Evolutionary conservation across 1,284 basidiomycete species (phyloP), one percentile per base, ranked within the genome.

Genomic region (Somion occarium): DNA sequence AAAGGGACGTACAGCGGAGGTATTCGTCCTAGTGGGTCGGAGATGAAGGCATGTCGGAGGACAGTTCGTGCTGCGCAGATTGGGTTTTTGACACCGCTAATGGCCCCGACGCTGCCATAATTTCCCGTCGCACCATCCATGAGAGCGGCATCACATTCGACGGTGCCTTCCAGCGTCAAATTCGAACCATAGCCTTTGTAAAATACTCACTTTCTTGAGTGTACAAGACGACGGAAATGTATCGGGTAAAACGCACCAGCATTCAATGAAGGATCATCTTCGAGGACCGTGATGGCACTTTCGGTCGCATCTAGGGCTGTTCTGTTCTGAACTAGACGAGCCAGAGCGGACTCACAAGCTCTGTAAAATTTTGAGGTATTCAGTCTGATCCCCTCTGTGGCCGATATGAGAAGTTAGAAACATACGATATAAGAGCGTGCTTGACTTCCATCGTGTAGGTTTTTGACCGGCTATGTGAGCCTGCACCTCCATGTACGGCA

Each of bases 91-190:
- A 88, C 66, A 15, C 83, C 86, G 84, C 48, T 38, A 50, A 46
- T 71, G 2, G 87, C 86, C 45, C 83, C 88, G 15, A 84, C 78
- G 56, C 82, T 80, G 22, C 87, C 88, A 63, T 85, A 91, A 46
- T 73, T 69, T 39, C 70, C 66, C 2, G 67, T 68, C 9, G 46
- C 51, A 0, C 77, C 79, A 48, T 79, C 73, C 83, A 88, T 88
- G 52, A 91, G 71, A 7, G 85, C 74, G 1, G 88, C 88, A 59
- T 91, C 88, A 58, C 88, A 90, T 68, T 91, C 88, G 18, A 88
- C 86, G 1, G 67, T 70, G 7, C 88, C 87, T 19, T 76, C 70
- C 5, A 82, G 56, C 0, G 85, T 89, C 38, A 91, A 68, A 64
- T 91, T 91, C 1, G 88, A 86, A 3, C 88, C 88, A 54, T 76